Base-by-base conservation (phyloP, 2,329 filamentous ascomycete species). In the Parafenestella ontariensis region DNA sequence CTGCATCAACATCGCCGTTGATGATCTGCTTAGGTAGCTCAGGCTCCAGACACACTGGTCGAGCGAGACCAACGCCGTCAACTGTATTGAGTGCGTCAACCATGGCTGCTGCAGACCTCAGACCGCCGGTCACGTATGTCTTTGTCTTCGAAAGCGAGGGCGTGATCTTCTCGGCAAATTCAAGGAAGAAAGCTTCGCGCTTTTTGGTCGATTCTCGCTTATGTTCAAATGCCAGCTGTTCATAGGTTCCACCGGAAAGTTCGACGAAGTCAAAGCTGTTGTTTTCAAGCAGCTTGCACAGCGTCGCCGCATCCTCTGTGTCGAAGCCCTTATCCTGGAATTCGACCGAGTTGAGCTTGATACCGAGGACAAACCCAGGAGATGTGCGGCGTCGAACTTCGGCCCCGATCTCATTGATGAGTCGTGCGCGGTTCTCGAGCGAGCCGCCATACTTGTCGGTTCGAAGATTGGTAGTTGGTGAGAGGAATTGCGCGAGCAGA, bases 301-400 rank as follows among this genome's bases (percentile, higher is more conserved):
- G 72, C 26, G 78, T 65, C 26, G 73, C 76, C 1, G 81, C 81
- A 56, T 86, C 84, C 8, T 82, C 79, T 1, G 81, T 74, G 41
- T 76, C 73, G 70, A 85, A 81, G 0, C 82, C 83, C 23, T 79
- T 77, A 15, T 79, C 78, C 59, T 84, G 81, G 71, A 84, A 84
- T 64, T 84, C 82, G 42, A 83, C 81, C n/a, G 74, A 78, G 76
- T 86, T 86, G 59, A 87, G 74, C 75, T 87, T 87, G 72, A 87
- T 84, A 40, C 80, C 78, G 10, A 86, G 59, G 34, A 81, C 71
- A 62, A 85, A 82, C 29, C 46, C 58, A 1, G 69, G 46, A 0
- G 67, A 66, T 9, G 74, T 75, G 33, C 74, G 74, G 46, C 66
- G 62, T 40, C 75, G 75, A 28, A 79, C 62, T 46, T 69, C 77